Evolutionary conservation across 164 flowering plant species (phyloP).

Genomic region (Piper betle): DNA sequence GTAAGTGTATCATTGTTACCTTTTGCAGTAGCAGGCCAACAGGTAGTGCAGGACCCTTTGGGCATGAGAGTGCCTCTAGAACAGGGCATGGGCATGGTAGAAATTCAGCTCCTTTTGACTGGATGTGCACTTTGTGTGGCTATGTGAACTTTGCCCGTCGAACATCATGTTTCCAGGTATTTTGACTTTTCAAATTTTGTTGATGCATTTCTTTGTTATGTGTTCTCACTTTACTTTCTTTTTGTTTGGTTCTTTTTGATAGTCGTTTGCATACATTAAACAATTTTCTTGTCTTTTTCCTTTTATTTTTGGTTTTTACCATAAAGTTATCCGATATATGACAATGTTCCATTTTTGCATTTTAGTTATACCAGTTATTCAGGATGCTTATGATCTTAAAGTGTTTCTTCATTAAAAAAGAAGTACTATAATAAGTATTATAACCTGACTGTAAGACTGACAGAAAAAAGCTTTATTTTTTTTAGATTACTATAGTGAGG

Average conservation of each 20-base stretch:
- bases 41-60: constrained; percentile 47
- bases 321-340: no score
- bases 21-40: constrained; percentile 95
- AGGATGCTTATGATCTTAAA: no score
- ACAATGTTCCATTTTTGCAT: no score
- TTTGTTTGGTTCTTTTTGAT: neutral
- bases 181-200: neutral
- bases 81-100: constrained; percentile 35
- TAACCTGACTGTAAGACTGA: no score
- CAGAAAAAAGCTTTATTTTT: no score
- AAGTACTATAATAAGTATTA: no score
- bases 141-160: constrained; percentile 98
- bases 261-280: no score
- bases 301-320: no score
- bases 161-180: constrained; percentile 94
- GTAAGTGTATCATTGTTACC: constrained; percentile 8
- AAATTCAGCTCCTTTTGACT: constrained; percentile 64
- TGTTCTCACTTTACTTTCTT: neutral
- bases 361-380: no score
- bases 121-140: constrained; percentile 95
- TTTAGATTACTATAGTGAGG: no score
- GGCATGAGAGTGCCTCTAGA: constrained; percentile 39
- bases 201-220: neutral
- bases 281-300: no score
- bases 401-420: no score